Conservation (phyloP, 106 monocot genomes). For the Dendrobium catenatum region DNA sequence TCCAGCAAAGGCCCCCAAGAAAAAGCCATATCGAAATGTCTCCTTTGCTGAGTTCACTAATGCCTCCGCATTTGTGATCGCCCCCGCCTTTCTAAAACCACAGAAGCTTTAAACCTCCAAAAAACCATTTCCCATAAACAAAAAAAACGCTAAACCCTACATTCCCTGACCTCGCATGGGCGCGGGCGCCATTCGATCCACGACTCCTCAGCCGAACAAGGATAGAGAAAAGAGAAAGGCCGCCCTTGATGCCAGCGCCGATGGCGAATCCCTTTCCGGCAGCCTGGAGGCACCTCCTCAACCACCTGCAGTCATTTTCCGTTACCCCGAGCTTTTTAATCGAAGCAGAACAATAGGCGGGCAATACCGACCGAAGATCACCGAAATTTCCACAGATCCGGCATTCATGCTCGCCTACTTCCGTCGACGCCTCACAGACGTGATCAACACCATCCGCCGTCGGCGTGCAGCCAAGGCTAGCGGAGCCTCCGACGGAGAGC, state of each 20-base stretch:
- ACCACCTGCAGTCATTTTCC: slow-evolving; percentile 36
- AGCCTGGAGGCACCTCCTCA: slow-evolving; percentile 65
- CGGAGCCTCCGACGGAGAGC: not conserved
- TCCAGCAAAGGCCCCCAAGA: slow-evolving; percentile 85
- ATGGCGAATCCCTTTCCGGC: slow-evolving; percentile 86
- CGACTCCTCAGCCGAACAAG: slow-evolving; percentile 68
- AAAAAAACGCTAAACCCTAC: not conserved
- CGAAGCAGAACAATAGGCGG: not conserved
- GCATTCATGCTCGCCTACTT: not conserved
- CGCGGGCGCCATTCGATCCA: slow-evolving; percentile 27
- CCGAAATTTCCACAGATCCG: not conserved
- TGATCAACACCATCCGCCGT: not conserved
- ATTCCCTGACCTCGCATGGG: slow-evolving; percentile 12
- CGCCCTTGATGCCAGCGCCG: slow-evolving; percentile 89
- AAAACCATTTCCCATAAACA: not conserved
- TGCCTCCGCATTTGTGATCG: slow-evolving; percentile 73
- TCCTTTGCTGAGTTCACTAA: slow-evolving; percentile 56
- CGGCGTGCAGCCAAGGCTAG: not conserved
- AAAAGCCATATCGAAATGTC: slow-evolving; percentile 83
- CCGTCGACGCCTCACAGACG: not conserved
- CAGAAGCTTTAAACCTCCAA: not conserved
- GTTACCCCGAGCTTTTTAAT: not conserved
- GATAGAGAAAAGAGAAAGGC: slow-evolving; percentile 83
- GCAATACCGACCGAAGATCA: not conserved
- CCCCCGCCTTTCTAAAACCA: slow-evolving; percentile 52